Base-by-base conservation (phyloP, 495 filamentous ascomycete species). In the Polyplosphaeria fusca region DNA sequence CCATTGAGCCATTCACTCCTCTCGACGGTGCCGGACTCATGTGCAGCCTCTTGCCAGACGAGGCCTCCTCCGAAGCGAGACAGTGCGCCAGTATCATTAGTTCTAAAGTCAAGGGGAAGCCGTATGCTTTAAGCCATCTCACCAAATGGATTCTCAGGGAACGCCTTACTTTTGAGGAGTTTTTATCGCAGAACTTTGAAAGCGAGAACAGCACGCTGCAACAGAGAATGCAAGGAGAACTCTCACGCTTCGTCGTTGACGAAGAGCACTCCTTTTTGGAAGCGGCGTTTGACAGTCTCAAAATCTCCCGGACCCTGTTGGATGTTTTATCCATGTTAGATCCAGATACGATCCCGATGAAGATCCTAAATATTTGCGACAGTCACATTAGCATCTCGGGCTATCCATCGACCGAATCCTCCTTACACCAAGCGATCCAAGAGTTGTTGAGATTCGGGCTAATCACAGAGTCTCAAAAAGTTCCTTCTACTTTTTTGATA, bases 311-410 rank as follows among this genome's bases (percentile, higher is more conserved):
- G 19, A 18, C 44, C 16, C 52, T 66, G 11, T 26, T 66, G 23
- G 47, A 63, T 22, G 53, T 57, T 24, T 30, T 66, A 3, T 66
- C 63, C 22, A 49, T 66, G 44, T 46, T 66, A n/a, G 63, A 66
- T 58, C 59, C 63, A 18, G 63, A 66, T 44, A 19, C 47, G 3
- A 66, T 66, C 32, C 60, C 63, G 12, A 59, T 63, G 38, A 35
- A 51, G 20, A 49, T 66, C 24, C 22, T 64, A 18, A 41, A 32
- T 1, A 46, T 18, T 13, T 19, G 26, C 9, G 16, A 30, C 18
- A 42, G 26, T 24, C 49, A 45, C 22, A 51, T 62, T n/a, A 45
- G 20, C 23, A 55, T 35, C 14, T 7, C 7, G 30, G 30, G 30
- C 7, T 35, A 7, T 35, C 30, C 30, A 7, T 7, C 30, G 14